These are phyloP conservation scores for Hyphopichia khmerensis DNA, from an alignment of 1,139 yeast species.

Conservation along the genomic window DNA sequence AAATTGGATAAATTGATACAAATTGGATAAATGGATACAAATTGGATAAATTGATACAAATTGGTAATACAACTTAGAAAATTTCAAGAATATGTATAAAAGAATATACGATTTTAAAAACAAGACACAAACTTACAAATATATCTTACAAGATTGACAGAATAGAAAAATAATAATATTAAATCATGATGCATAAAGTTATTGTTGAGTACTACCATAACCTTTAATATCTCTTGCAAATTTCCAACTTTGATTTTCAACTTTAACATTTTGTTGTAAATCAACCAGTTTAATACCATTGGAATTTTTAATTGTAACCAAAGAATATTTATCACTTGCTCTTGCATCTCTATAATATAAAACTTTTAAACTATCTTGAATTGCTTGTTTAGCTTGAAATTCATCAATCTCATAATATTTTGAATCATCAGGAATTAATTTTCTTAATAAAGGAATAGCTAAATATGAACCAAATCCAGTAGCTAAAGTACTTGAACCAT, in stretches of 20 bases:
- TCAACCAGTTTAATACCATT: slow-evolving; percentile 35
- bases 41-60: too few species aligned
- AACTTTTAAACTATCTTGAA: slow-evolving; percentile 90
- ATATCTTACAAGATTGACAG: too few species aligned
- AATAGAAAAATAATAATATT: background rate
- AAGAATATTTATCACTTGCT: slow-evolving; percentile 78
- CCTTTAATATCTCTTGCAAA: slow-evolving; percentile 89
- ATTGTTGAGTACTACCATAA: slow-evolving; percentile 66
- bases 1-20: too few species aligned
- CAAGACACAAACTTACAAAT: too few species aligned
- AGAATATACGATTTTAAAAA: too few species aligned
- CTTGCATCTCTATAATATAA: slow-evolving; percentile 96
- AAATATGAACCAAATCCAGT: slow-evolving; percentile 97
- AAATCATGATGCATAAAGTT: slow-evolving; percentile 4
- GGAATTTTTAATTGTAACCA: slow-evolving; percentile 73
- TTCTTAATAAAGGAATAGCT: slow-evolving; percentile 89
- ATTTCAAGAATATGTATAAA: too few species aligned
- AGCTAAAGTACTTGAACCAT: slow-evolving; percentile 84
- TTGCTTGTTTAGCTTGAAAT: slow-evolving; percentile 69
- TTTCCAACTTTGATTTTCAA: slow-evolving; percentile 84
- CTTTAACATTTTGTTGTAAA: slow-evolving; percentile 63
- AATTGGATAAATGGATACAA: too few species aligned
- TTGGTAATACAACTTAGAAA: too few species aligned
- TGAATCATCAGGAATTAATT: slow-evolving; percentile 74
- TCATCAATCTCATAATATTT: slow-evolving; percentile 70